Evolutionary conservation across 164 flowering plant species (phyloP).

Genomic region (Malania oleifera): DNA sequence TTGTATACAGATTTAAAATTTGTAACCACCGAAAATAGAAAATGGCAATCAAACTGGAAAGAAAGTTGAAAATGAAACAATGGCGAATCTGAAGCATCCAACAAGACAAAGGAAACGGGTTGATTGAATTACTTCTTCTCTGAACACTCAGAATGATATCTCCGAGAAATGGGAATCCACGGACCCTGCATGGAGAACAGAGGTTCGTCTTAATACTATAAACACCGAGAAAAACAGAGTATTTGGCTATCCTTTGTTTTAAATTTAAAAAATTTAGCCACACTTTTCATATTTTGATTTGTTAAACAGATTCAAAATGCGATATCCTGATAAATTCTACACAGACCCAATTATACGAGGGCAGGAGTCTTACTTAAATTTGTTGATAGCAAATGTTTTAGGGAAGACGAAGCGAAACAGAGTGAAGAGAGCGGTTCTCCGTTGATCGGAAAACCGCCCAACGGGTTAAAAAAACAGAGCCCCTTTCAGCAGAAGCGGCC

Average conservation of each 20-base stretch:
- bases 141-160: too few species aligned
- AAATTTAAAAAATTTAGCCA: too few species aligned
- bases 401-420: neutral
- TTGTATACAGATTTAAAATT: slow-evolving; percentile 8
- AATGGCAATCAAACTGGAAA: neutral
- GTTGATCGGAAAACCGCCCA: slow-evolving; percentile 23
- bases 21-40: neutral
- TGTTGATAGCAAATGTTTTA: neutral
- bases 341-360: neutral
- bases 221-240: too few species aligned
- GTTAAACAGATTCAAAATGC: too few species aligned
- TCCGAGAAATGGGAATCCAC: too few species aligned
- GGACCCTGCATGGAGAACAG: too few species aligned
- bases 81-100: neutral
- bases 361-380: neutral
- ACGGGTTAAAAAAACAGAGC: neutral
- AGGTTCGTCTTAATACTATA: too few species aligned
- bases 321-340: too few species aligned
- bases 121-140: too few species aligned
- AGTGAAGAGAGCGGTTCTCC: slow-evolving; percentile 22
- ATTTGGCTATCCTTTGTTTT: too few species aligned
- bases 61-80: neutral
- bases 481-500: too few species aligned
- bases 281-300: too few species aligned
- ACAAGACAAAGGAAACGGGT: neutral